Evolutionary conservation across 805 yeast genomes (phyloP), one percentile per base, ranked within the genome.

Genomic region (Candida vaughaniae): DNA sequence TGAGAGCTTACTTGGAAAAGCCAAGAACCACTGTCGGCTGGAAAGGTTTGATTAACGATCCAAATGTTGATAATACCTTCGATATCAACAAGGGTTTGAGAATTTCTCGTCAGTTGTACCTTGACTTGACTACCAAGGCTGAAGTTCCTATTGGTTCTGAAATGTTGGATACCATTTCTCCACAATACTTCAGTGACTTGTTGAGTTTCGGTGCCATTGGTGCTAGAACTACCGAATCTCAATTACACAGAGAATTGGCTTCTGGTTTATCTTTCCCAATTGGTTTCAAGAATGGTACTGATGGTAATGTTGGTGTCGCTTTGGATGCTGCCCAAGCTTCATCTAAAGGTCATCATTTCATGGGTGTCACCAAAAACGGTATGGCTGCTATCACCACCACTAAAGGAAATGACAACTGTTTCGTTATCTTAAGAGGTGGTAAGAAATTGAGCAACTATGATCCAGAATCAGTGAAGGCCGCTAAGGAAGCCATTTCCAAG

Each of bases 11-110:
- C 71, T 74, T 93, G 55, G 99, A 91, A 64, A 91, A 91, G 67
- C 99, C 99, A 52, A 81, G 99, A 68, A 91, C 99, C 35, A 91
- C 98, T 19, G 98, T 93, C 31, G 99, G 99, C 42, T 91, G 99
- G 99, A 91, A 91, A 69, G 99, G 99, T 51, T 74, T 91, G 49
- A 93, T 91, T 55, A 91, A 91, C 60, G 99, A 91, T 63, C 99
- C 99, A 22, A 96, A 93, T 55, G 83, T 91, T 52, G 95, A 91
- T 62, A 87, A 87, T 43, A 74, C 95, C 35, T 91, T 86, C 80
- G 80, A 89, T 53, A 91, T 91, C 62, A 91, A 91, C 73, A 90
- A 91, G 67, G 99, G 99, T 53, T 75, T 91, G 50, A 75, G 91
- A 57, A 82, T 89, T 43, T 75, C 97, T 5, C 79, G 99, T 64